Evolutionary conservation across 768 basidiomycete genomes (phyloP).

Genomic region (Lentinula edodes): DNA sequence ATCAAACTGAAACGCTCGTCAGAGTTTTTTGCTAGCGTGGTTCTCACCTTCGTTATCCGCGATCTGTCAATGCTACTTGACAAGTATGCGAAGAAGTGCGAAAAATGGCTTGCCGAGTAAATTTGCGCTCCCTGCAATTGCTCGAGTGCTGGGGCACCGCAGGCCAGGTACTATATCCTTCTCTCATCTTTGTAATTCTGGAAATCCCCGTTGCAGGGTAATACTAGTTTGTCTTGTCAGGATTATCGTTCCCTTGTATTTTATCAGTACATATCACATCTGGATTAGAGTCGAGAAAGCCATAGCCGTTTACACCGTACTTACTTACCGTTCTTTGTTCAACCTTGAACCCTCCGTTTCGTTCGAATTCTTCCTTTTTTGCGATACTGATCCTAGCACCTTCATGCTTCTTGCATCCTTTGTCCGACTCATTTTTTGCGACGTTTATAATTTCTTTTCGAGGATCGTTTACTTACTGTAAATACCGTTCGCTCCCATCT

Average conservation of each 20-base stretch:
- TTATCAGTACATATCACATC: slow-evolving; percentile 8
- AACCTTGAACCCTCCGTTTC: background rate
- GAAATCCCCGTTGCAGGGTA: background rate
- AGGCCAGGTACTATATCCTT: background rate
- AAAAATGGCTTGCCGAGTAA: slow-evolving; percentile 87
- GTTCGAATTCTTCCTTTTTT: background rate
- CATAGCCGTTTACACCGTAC: background rate
- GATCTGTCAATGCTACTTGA: slow-evolving; percentile 83
- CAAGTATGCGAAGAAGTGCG: slow-evolving; percentile 92
- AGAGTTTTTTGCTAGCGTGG: slow-evolving; percentile 89
- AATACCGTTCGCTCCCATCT: background rate
- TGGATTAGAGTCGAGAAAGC: slow-evolving; percentile 7
- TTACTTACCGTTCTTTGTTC: background rate
- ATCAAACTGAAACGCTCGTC: slow-evolving; percentile 73
- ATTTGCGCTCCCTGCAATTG: background rate
- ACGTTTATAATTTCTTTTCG: background rate
- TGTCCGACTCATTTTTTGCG: background rate
- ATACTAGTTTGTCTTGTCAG: background rate
- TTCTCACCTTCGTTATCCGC: slow-evolving; percentile 84
- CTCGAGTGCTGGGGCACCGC: background rate
- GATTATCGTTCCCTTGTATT: slow-evolving; percentile 2
- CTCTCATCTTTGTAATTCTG: slow-evolving; percentile 1
- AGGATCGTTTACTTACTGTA: background rate
- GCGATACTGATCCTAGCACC: background rate
- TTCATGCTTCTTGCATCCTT: background rate